Evolutionary conservation across 208 protist species (phyloP).

Genomic region (Perkinsela sp.): DNA sequence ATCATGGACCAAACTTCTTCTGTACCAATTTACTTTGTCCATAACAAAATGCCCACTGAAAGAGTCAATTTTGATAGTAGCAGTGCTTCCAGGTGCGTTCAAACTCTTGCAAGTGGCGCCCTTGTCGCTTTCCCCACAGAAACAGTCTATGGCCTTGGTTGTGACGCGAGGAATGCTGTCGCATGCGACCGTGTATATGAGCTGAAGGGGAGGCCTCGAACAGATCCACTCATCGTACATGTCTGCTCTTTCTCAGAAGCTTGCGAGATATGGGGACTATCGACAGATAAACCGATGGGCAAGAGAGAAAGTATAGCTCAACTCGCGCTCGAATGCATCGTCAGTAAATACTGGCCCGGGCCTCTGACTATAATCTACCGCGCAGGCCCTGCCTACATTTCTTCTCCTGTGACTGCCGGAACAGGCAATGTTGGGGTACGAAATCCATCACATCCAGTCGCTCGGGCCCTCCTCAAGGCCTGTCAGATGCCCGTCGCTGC

Average conservation of each 20-base stretch:
- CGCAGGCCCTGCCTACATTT: conserved; percentile 16
- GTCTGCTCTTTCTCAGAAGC: conserved; percentile 27
- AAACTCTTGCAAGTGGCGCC: conserved; percentile 11
- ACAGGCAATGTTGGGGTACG: conserved; percentile 56
- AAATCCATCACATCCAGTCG: conserved; percentile 30
- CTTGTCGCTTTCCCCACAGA: conserved; percentile 90
- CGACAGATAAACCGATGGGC: neutral
- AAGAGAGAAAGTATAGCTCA: conserved; percentile 8
- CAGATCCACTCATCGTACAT: conserved; percentile 85
- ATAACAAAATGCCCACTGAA: neutral
- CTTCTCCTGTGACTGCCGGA: conserved; percentile 36
- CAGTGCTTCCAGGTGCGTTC: neutral
- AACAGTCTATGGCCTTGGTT: conserved; percentile 93
- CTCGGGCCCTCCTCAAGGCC: conserved; percentile 22
- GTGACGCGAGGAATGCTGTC: conserved; percentile 52
- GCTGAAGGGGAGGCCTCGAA: conserved; percentile 75
- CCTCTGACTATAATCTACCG: conserved; percentile 60
- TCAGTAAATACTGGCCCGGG: conserved; percentile 53
- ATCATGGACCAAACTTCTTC: too few species aligned
- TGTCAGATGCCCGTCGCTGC: conserved; percentile 47
- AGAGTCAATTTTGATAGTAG: neutral
- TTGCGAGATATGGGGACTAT: conserved; percentile 20
- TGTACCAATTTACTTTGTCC: too few species aligned
- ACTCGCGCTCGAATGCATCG: conserved; percentile 23
- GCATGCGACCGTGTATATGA: conserved; percentile 66